A percentile compares a stretch with the other conserved stretches of the same genome.
phyloP scores from a whole-genome alignment of 2,329 filamentous ascomycete genomes.

The Aspergillaceae sp. region DNA sequence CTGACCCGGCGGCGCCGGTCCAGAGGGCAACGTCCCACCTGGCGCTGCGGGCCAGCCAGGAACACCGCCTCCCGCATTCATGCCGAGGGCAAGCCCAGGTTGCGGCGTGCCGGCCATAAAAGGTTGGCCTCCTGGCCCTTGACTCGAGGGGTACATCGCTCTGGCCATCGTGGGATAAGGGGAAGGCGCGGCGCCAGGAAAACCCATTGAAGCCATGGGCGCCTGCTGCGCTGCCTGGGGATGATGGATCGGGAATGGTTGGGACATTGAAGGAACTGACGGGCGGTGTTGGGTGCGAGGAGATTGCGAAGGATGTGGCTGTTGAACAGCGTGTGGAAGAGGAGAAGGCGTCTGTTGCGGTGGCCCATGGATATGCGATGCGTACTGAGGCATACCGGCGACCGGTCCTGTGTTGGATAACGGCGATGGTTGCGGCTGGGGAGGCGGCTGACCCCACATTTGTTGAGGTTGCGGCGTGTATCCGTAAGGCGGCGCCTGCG shows the following conservation, averaged over 20 bases:
- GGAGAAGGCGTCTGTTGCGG: conserved; percentile 33
- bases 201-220: conserved; percentile 30
- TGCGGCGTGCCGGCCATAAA: conserved; percentile 28
- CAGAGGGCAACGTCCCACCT: conserved; percentile 29
- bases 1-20: conserved; percentile 31
- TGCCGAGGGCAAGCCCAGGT: conserved; percentile 28
- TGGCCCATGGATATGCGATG: conserved; percentile 30
- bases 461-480: conserved; percentile 56
- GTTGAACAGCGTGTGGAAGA: conserved; percentile 23
- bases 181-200: conserved; percentile 23
- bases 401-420: conserved; percentile 34
- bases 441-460: conserved; percentile 57
- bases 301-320: conserved; percentile 34
- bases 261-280: conserved; percentile 29
- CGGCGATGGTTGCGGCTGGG: conserved; percentile 55
- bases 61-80: conserved; percentile 26
- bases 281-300: conserved; percentile 34
- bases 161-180: conserved; percentile 28
- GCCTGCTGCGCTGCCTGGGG: conserved; percentile 26
- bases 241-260: conserved; percentile 30
- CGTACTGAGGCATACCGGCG: conserved; percentile 33
- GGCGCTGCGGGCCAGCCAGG: conserved; percentile 29
- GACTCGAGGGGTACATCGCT: conserved; percentile 30
- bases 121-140: conserved; percentile 25
- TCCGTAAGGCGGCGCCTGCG: conserved; percentile 42